Percentiles rank a stretch among this genome's conserved stretches.
Conservation (phyloP, 2,329 filamentous ascomycete genomes). For the Talaromyces piceae region DNA sequence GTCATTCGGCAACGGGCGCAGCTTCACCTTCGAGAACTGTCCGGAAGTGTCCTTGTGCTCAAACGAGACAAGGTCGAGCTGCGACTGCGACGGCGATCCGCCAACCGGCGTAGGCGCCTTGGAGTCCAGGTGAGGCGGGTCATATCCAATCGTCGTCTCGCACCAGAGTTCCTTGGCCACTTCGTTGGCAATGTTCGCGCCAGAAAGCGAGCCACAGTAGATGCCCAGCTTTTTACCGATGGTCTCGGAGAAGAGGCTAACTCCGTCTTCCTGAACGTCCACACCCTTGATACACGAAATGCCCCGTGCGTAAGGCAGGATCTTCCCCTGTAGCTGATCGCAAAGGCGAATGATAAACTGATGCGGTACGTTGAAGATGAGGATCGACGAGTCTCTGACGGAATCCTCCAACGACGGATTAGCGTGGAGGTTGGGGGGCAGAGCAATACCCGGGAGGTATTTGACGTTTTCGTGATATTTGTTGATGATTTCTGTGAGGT, state of each 20-base stretch:
- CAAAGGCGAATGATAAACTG: conserved; percentile 81
- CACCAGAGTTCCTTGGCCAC: conserved; percentile 95
- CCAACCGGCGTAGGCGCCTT: conserved; percentile 57
- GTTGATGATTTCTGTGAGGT: conserved; percentile 90
- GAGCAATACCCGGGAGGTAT: conserved; percentile 81
- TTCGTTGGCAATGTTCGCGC: conserved; percentile 92
- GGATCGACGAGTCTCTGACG: conserved; percentile 74
- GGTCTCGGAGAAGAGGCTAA: conserved; percentile 87
- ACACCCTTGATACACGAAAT: conserved; percentile 99
- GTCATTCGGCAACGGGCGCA: conserved; percentile 69
- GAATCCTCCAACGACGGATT: conserved; percentile 52
- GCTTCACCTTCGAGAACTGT: conserved; percentile 57
- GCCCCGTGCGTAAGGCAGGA: conserved; percentile 82
- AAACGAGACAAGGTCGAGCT: conserved; percentile 44
- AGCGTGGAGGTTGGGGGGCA: conserved; percentile 61
- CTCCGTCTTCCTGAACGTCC: conserved; percentile 76
- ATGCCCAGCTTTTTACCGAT: conserved; percentile 88
- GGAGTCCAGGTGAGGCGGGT: conserved; percentile 83
- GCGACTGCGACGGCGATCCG: conserved; percentile 45
- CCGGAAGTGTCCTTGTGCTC: conserved; percentile 64
- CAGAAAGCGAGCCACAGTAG: conserved; percentile 91
- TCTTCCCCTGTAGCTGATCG: conserved; percentile 75
- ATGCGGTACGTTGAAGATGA: conserved; percentile 96
- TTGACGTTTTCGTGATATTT: conserved; percentile 91
- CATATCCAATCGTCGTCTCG: conserved; percentile 94